phyloP scores from a whole-genome alignment of 1,284 basidiomycete genomes.

The Heliocybe sulcata region DNA sequence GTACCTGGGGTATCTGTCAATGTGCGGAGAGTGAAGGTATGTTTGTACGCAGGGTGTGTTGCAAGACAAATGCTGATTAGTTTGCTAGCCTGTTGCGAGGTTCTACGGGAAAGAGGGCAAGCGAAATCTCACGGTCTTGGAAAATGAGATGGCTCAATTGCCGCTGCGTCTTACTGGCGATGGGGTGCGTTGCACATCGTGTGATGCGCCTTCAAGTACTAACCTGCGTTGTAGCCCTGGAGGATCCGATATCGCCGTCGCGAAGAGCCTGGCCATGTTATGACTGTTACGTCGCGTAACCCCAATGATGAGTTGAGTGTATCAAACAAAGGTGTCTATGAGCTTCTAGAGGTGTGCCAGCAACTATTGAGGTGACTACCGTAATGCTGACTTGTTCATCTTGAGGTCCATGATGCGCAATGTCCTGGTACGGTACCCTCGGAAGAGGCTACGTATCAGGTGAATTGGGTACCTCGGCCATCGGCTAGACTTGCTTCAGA shows the following conservation, averaged over 20 bases:
- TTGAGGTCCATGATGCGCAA: constrained; percentile 72
- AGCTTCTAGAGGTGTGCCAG: constrained; percentile 56
- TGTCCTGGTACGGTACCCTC: constrained; percentile 72
- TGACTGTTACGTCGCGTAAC: constrained; percentile 42
- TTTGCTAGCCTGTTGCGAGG: constrained; percentile 69
- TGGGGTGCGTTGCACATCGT: constrained; percentile 46
- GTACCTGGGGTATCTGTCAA: constrained; percentile 82
- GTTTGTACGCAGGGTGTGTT: constrained; percentile 12
- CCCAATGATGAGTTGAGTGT: constrained; percentile 72
- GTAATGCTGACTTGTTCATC: constrained; percentile 6
- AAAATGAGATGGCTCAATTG: constrained; percentile 66
- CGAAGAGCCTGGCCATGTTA: constrained; percentile 37
- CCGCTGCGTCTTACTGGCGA: constrained; percentile 85
- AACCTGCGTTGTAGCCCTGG: constrained; percentile 65
- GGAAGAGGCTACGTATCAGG: constrained; percentile 57
- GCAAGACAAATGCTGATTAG: constrained; percentile 2
- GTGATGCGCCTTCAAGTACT: not conserved
- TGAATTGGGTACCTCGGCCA: constrained; percentile 75
- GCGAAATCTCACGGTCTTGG: constrained; percentile 63
- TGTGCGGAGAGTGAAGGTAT: constrained; percentile 77
- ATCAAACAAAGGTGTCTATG: constrained; percentile 67
- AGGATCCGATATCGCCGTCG: constrained; percentile 63
- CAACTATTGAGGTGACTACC: not conserved
- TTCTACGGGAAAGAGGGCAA: constrained; percentile 66
- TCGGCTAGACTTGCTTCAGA: constrained; percentile 51